Evolutionary conservation across 306 rosid genomes (phyloP), one percentile per base, ranked within the genome.

Genomic region (Medicago ruthenica): DNA sequence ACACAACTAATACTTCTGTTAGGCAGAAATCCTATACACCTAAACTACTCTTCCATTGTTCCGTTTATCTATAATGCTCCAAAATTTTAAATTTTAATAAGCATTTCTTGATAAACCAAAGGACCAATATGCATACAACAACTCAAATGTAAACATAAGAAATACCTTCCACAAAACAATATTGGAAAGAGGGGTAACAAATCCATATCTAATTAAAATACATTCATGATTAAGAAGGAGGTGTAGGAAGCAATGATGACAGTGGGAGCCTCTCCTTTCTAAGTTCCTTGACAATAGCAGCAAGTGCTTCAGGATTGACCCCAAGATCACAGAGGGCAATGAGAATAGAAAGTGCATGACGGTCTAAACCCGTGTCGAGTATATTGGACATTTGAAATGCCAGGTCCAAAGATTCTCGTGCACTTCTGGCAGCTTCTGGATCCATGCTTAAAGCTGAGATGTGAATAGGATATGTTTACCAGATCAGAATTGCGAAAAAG

Each of bases 311-410:
- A 8, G 92, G 93, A 74, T 89, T 89, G 79, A 88, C 88, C 45
- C 91, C 93, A 80, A 92, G 83, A 78, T 92, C 97, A 70, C 97
- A 88, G 3, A 92, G 92, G 3, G 97, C 93, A 62, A 89, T 85
- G 13, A 89, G 96, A 70, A 92, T 84, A 54, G 96, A 92, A 36
- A 92, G 90, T 31, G 93, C 84, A 84, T 89, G 97, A 48, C 90
- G 90, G 36, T 90, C 96, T 53, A 88, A 87, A 77, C 91, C 90
- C 0, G 91, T 83, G 64, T 87, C 90, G 2, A 89, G 90, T 57
- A 92, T 45, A 81, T 88, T 92, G 6, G 89, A 90, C 86, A 89
- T 88, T 22, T 88, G 92, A 67, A 89, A 92, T 72, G 96, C 93
- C 9, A 89, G 83, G 79, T 89, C 96, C 15, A 92, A 81, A 14